Percentiles rank a stretch among this genome's conserved stretches.
These are phyloP conservation scores for Globisporangium middletonii DNA, from an alignment of 352 stramenopile species.

Conservation along the genomic window DNA sequence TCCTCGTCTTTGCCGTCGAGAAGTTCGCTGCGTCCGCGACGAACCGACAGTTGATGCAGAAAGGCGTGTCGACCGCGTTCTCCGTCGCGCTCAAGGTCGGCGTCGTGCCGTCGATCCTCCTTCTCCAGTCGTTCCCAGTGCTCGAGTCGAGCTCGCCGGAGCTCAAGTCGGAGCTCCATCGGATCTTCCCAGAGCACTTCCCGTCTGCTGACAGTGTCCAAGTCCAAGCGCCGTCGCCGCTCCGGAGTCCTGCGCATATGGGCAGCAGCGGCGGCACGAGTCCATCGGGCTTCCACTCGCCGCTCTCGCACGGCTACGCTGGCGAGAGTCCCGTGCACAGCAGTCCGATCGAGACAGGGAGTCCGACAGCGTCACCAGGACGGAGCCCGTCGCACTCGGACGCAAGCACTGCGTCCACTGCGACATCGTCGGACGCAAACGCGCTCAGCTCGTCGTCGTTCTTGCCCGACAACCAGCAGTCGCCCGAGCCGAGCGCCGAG, in stretches of 20 bases:
- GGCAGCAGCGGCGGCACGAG: conserved; percentile 21
- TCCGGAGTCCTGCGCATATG: conserved; percentile 12
- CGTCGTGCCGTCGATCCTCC: conserved; percentile 58
- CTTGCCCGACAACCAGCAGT: conserved; percentile 54
- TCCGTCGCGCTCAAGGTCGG: conserved; percentile 68
- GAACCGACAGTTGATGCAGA: conserved; percentile 78
- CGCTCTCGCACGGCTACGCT: conserved; percentile 26
- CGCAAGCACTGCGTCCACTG: conserved; percentile 34
- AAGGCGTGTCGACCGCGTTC: conserved; percentile 74
- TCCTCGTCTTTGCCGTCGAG: conserved; percentile 79
- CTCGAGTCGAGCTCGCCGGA: conserved; percentile 61
- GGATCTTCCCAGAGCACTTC: conserved; percentile 83
- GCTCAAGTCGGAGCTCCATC: conserved; percentile 62
- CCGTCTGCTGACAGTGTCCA: conserved; percentile 48
- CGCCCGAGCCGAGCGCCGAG: conserved; percentile 25
- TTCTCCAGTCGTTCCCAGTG: conserved; percentile 75
- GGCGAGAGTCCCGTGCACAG: conserved; percentile 41
- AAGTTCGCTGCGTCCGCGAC: conserved; percentile 74
- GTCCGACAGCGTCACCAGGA: conserved; percentile 48
- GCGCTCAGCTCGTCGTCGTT: conserved; percentile 77
- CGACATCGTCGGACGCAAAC: conserved; percentile 53
- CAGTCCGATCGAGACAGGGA: conserved; percentile 43
- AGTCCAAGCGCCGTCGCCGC: conserved; percentile 23
- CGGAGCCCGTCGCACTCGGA: conserved; percentile 69
- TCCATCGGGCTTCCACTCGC: conserved; percentile 30